Evolutionary conservation across 2,329 filamentous ascomycete genomes (phyloP).

Genomic region (Mariannaea elegans): DNA sequence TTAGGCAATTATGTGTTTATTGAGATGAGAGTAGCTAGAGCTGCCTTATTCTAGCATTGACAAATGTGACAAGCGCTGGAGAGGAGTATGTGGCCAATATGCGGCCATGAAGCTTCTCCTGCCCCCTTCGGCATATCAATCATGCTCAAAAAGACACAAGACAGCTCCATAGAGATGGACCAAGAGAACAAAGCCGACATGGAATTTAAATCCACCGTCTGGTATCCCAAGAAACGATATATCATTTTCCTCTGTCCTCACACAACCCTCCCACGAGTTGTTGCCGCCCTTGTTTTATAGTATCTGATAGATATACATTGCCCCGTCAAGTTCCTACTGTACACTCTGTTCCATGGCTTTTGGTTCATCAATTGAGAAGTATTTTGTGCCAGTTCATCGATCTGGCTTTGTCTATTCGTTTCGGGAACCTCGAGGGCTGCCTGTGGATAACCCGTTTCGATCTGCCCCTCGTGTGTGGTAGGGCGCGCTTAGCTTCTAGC

Average conservation of each 20-base stretch:
- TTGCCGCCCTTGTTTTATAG: slow-evolving; percentile 25
- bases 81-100: neutral
- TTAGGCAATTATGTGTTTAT: neutral
- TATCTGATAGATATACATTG: slow-evolving; percentile 43
- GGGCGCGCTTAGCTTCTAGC: slow-evolving; percentile 70
- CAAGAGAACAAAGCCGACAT: slow-evolving; percentile 18
- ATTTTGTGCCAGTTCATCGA: slow-evolving; percentile 5
- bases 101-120: neutral
- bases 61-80: neutral
- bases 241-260: slow-evolving; percentile 9
- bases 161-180: neutral
- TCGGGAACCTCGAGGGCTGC: neutral
- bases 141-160: neutral
- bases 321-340: slow-evolving; percentile 38
- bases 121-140: neutral
- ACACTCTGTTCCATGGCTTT: slow-evolving; percentile 30
- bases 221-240: slow-evolving; percentile 21
- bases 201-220: slow-evolving; percentile 37
- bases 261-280: slow-evolving; percentile 19
- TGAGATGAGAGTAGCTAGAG: neutral
- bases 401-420: slow-evolving; percentile 30
- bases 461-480: slow-evolving; percentile 77
- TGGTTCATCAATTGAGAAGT: slow-evolving; percentile 12
- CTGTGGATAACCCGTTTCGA: slow-evolving; percentile 14
- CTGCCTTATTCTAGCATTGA: neutral